Evolutionary conservation across 2,329 filamentous ascomycete genomes (phyloP).

Genomic region (Thelonectria rubi): DNA sequence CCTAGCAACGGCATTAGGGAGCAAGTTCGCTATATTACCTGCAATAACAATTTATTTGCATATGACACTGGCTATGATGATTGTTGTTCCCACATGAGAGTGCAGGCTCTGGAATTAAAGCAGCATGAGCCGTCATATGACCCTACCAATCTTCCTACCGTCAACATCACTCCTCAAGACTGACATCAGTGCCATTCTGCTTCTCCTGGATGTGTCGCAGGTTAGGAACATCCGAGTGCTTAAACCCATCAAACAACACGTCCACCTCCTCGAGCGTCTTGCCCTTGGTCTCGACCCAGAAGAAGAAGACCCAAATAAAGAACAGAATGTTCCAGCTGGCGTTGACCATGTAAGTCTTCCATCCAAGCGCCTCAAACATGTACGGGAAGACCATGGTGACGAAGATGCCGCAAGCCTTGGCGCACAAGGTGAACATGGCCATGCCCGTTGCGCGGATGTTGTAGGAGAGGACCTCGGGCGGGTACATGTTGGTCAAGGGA

Average conservation of each 20-base stretch:
- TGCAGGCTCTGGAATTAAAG: too few relatives aligned
- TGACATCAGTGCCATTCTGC: neutral
- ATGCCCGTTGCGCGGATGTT: slow-evolving; percentile 55
- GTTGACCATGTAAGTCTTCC: slow-evolving; percentile 39
- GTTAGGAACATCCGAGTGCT: neutral
- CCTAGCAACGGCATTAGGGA: too few relatives aligned
- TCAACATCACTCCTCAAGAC: neutral
- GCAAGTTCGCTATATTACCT: too few relatives aligned
- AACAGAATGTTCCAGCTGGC: slow-evolving; percentile 27
- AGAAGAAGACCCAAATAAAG: slow-evolving; percentile 27
- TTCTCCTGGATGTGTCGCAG: neutral
- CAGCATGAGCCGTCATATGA: too few relatives aligned
- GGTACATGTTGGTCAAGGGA: slow-evolving; percentile 49
- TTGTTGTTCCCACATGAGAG: too few relatives aligned
- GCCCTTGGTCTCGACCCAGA: slow-evolving; percentile 29
- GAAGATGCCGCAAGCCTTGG: slow-evolving; percentile 30
- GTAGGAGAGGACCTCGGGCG: slow-evolving; percentile 59
- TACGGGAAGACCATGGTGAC: slow-evolving; percentile 29
- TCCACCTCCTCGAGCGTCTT: neutral
- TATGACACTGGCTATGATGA: too few relatives aligned
- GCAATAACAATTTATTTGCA: too few relatives aligned
- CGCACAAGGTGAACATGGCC: slow-evolving; percentile 20
- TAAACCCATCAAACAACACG: neutral
- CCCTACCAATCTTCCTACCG: too few relatives aligned
- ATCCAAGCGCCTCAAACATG: slow-evolving; percentile 33